Evolutionary conservation across 805 yeast genomes (phyloP).

Genomic region (Debaryomyces tyrocola): DNA sequence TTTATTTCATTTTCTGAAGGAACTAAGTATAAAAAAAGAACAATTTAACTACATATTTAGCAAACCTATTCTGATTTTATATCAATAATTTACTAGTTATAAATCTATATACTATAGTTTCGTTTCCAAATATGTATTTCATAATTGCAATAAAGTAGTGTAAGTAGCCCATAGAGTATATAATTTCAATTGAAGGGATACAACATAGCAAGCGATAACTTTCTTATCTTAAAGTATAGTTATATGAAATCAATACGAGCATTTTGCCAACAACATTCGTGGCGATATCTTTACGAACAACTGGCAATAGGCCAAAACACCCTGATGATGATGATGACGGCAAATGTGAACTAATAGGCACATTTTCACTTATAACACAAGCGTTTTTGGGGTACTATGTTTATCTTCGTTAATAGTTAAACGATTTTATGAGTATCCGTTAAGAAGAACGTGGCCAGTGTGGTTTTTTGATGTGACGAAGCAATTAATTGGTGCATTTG

Average conservation of each 20-base stretch:
- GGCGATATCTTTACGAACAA: neutral
- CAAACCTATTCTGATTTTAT: neutral
- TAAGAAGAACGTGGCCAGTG: constrained; percentile 78
- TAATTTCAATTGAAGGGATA: too few relatives aligned
- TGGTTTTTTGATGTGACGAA: constrained; percentile 91
- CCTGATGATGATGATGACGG: constrained; percentile 19
- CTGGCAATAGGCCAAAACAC: neutral
- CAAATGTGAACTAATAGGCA: constrained; percentile 63
- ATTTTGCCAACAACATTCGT: constrained; percentile 1
- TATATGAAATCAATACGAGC: constrained; percentile 1
- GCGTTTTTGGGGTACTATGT: constrained; percentile 74
- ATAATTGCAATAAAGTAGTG: too few relatives aligned
- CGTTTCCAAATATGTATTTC: too few relatives aligned
- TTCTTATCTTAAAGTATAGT: too few relatives aligned
- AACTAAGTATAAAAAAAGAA: neutral
- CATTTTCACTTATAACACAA: constrained; percentile 82
- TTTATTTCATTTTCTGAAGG: neutral
- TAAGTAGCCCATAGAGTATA: too few relatives aligned
- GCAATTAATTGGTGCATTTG: constrained; percentile 84
- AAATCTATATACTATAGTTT: neutral
- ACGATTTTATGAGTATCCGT: constrained; percentile 75
- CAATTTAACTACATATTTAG: neutral
- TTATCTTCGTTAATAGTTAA: constrained; percentile 72
- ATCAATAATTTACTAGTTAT: neutral
- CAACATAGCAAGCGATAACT: too few relatives aligned